Conservation (phyloP, 2,329 filamentous ascomycete genomes). For the Aspergillus pseudonomiae region DNA sequence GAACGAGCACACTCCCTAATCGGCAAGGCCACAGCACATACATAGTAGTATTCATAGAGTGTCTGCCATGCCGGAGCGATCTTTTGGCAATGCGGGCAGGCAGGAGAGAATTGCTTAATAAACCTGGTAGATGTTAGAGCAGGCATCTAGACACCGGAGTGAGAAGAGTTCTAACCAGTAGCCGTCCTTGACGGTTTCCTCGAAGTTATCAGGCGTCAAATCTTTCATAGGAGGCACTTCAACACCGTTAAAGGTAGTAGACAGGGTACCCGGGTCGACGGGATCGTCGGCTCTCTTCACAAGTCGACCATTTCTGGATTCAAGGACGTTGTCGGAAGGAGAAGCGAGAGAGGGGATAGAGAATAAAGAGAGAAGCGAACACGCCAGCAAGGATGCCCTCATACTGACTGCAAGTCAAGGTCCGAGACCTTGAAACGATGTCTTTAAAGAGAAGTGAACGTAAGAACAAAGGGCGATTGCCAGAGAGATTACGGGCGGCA, state of each 20-base stretch:
- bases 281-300: slow-evolving; percentile 31
- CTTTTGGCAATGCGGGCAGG: slow-evolving; percentile 70
- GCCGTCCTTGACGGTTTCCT: slow-evolving; percentile 53
- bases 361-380: slow-evolving; percentile 42
- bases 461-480: slow-evolving; percentile 17
- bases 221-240: slow-evolving; percentile 55
- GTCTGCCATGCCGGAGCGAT: slow-evolving; percentile 89
- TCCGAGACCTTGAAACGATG: slow-evolving; percentile 15
- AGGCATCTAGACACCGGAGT: neutral
- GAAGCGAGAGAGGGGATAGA: slow-evolving; percentile 37
- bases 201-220: slow-evolving; percentile 52
- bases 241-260: slow-evolving; percentile 55
- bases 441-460: slow-evolving; percentile 6
- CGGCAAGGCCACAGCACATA: slow-evolving; percentile 27
- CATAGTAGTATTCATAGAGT: slow-evolving; percentile 86
- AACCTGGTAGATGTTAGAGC: slow-evolving; percentile 44
- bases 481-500: slow-evolving; percentile 34
- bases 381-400: slow-evolving; percentile 41
- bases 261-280: slow-evolving; percentile 22
- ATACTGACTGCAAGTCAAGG: slow-evolving; percentile 33
- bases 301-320: slow-evolving; percentile 24
- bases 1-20: neutral
- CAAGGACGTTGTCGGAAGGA: slow-evolving; percentile 24
- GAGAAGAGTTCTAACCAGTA: slow-evolving; percentile 49
- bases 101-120: slow-evolving; percentile 57